Evolutionary conservation across 1,284 basidiomycete genomes (phyloP).

Genomic region (Phlebopus sp.): DNA sequence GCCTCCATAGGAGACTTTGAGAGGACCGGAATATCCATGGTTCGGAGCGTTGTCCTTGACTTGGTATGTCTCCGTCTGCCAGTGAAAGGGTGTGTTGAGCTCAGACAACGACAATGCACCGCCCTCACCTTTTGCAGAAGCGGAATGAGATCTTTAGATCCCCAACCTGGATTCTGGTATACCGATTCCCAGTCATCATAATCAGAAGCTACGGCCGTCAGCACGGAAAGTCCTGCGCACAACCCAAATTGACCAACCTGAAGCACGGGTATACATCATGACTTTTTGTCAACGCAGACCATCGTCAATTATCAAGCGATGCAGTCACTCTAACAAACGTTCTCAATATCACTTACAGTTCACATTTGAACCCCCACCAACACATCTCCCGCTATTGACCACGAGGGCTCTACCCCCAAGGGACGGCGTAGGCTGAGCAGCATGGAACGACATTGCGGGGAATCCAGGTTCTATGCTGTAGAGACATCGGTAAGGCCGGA

Average conservation of each 20-base stretch:
- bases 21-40: conserved; percentile 31
- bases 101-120: neutral
- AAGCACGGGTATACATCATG: conserved; percentile 50
- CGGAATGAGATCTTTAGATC: conserved; percentile 46
- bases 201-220: conserved; percentile 42
- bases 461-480: conserved; percentile 24
- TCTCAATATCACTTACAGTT: conserved; percentile 50
- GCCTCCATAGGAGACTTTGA: conserved; percentile 33
- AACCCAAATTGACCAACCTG: conserved; percentile 9
- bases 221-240: neutral
- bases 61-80: conserved; percentile 31
- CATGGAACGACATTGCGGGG: conserved; percentile 41
- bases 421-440: conserved; percentile 39
- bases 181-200: conserved; percentile 53
- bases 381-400: conserved; percentile 46
- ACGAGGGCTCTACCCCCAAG: conserved; percentile 43
- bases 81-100: neutral
- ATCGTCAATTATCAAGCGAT: too few relatives aligned
- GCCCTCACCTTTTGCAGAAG: conserved; percentile 44
- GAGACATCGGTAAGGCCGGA: conserved; percentile 33
- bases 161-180: conserved; percentile 52
- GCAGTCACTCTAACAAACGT: too few relatives aligned
- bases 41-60: conserved; percentile 16
- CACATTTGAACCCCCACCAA: conserved; percentile 58
- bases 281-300: too few relatives aligned